A percentile compares a stretch with the other conserved stretches of the same genome.
Evolutionary conservation across 345 rosid genomes (phyloP).

Genomic region (Euphorbia peplus): DNA sequence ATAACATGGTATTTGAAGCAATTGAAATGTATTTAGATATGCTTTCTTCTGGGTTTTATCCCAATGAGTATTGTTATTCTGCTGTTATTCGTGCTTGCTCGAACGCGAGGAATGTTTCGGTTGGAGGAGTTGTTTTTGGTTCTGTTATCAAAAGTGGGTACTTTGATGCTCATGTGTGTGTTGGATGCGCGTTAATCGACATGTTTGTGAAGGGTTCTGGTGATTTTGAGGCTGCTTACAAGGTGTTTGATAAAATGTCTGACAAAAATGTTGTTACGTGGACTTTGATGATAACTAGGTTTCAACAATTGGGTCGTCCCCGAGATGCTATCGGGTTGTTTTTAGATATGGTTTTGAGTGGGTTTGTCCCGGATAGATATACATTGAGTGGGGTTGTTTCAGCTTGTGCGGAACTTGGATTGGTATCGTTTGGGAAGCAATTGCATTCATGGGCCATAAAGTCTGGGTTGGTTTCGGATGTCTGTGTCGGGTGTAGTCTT

Average conservation of each 20-base stretch:
- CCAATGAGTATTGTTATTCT: slow-evolving; percentile 64
- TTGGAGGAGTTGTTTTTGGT: slow-evolving; percentile 50
- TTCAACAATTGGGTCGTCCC: slow-evolving; percentile 44
- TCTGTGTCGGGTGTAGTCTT: slow-evolving; percentile 64
- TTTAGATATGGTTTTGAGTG: slow-evolving; percentile 47
- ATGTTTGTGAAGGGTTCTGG: slow-evolving; percentile 53
- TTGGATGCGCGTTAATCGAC: slow-evolving; percentile 64
- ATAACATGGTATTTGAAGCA: slow-evolving; percentile 41
- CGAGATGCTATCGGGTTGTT: slow-evolving; percentile 48
- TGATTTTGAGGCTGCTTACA: slow-evolving; percentile 45
- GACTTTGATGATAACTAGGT: slow-evolving; percentile 66
- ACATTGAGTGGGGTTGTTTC: slow-evolving; percentile 53
- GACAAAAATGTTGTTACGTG: slow-evolving; percentile 57
- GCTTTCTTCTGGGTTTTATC: slow-evolving; percentile 52
- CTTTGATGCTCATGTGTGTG: slow-evolving; percentile 48
- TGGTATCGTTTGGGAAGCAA: slow-evolving; percentile 52
- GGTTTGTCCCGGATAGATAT: slow-evolving; percentile 50
- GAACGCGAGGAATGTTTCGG: slow-evolving; percentile 19
- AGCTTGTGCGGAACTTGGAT: slow-evolving; percentile 31
- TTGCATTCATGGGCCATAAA: slow-evolving; percentile 59
- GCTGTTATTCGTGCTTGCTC: slow-evolving; percentile 64
- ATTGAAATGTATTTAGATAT: slow-evolving; percentile 42
- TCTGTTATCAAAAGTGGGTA: slow-evolving; percentile 51
- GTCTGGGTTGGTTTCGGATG: slow-evolving; percentile 47
- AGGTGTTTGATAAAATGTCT: slow-evolving; percentile 59